Percentiles rank a stretch among this genome's conserved stretches.
Evolutionary conservation across 768 basidiomycete species (phyloP).

Genomic region (Neoboletus subvelutipes): DNA sequence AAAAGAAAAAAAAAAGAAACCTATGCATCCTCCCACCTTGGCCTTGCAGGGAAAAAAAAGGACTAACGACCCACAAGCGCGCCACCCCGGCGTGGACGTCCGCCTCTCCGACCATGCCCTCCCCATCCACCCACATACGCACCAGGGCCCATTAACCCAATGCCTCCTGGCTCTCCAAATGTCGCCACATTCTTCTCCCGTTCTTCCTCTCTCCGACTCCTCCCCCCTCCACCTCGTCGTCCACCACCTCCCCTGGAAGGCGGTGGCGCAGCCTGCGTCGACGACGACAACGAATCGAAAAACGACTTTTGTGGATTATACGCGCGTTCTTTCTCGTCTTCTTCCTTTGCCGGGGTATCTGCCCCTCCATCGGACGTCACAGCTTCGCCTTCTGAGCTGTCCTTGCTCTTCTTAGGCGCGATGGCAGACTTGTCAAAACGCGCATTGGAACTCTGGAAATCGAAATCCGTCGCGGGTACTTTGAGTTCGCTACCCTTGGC

Average conservation of each 20-base stretch:
- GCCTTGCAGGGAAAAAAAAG: not conserved
- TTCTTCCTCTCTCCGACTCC: conserved; percentile 79
- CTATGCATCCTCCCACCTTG: not conserved
- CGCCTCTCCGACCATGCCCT: conserved; percentile 56
- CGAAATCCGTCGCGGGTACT: conserved; percentile 78
- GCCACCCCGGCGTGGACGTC: conserved; percentile 38
- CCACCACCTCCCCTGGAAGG: conserved; percentile 39
- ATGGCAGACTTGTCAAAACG: conserved; percentile 76
- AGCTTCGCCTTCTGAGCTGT: conserved; percentile 30
- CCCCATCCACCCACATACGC: conserved; percentile 81
- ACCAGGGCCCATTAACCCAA: conserved; percentile 74
- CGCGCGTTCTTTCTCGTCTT: conserved; percentile 45
- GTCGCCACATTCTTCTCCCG: conserved; percentile 82
- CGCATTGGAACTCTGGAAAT: conserved; percentile 75
- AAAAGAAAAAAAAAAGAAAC: not conserved
- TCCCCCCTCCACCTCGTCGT: conserved; percentile 49
- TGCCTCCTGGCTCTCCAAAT: conserved; percentile 82
- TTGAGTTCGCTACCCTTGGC: conserved; percentile 39
- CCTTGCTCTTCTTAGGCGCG: conserved; percentile 36
- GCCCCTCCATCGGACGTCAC: conserved; percentile 32
- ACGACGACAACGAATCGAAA: conserved; percentile 69
- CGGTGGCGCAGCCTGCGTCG: conserved; percentile 37
- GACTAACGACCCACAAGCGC: conserved; percentile 24
- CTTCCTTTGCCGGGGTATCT: conserved; percentile 32
- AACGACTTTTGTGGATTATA: conserved; percentile 81